phyloP scores from a whole-genome alignment of 257 asterid genomes.

The Primulina huaijiensis region DNA sequence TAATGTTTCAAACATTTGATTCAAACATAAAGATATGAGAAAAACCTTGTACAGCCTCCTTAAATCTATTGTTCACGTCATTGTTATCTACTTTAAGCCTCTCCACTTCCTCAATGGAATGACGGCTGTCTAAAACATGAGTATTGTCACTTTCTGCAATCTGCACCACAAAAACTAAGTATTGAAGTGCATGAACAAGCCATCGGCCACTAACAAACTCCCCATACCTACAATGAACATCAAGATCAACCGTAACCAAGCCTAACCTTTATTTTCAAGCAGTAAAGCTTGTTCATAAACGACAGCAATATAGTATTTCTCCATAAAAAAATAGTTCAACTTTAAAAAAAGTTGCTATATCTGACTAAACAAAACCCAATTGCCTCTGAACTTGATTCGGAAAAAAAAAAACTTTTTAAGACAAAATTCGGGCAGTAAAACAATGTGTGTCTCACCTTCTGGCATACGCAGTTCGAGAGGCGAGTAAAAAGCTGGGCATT shows the following conservation, averaged over 20 bases:
- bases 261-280: not conserved
- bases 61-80: slow-evolving; percentile 27
- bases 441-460: slow-evolving; percentile 37
- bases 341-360: not conserved
- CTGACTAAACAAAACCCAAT: not conserved
- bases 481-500: slow-evolving; percentile 51
- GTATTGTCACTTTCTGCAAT: slow-evolving; percentile 31
- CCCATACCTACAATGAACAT: slow-evolving; percentile 1
- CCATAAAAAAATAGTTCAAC: not conserved
- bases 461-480: slow-evolving; percentile 64
- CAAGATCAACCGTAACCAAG: not conserved
- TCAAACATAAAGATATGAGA: slow-evolving; percentile 18
- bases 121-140: slow-evolving; percentile 23
- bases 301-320: not conserved
- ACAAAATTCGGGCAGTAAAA: not conserved
- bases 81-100: slow-evolving; percentile 30
- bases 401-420: too few species aligned
- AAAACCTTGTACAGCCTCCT: slow-evolving; percentile 49
- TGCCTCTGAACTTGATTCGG: not conserved
- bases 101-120: slow-evolving; percentile 29
- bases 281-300: not conserved
- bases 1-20: slow-evolving; percentile 9
- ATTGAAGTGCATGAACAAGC: slow-evolving; percentile 20
- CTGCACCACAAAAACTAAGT: slow-evolving; percentile 35
- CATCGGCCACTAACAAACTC: slow-evolving; percentile 1